A percentile compares a stretch with the other conserved stretches of the same genome.
Evolutionary conservation across 768 basidiomycete species (phyloP).

Genomic region (Tulasnella sp.): DNA sequence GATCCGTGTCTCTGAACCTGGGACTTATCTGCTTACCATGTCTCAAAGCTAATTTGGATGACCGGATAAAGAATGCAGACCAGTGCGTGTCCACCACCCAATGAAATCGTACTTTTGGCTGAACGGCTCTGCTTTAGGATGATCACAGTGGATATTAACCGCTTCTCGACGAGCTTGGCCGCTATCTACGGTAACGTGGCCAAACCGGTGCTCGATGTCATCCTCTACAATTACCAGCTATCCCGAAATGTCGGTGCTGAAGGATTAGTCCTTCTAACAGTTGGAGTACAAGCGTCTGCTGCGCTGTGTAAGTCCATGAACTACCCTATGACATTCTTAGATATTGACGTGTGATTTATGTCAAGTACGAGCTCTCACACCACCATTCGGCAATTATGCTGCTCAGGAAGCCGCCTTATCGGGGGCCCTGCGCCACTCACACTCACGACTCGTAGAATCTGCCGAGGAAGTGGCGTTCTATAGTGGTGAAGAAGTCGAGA

Average conservation of each 20-base stretch:
- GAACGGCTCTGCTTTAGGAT: slow-evolving; percentile 40
- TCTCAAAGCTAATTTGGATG: slow-evolving; percentile 72
- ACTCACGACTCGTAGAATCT: slow-evolving; percentile 82
- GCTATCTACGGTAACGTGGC: slow-evolving; percentile 91
- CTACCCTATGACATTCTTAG: background rate
- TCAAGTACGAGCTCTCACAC: slow-evolving; percentile 75
- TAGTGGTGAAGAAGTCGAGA: slow-evolving; percentile 80
- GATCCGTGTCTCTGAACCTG: background rate
- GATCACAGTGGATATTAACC: slow-evolving; percentile 92
- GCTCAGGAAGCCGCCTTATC: slow-evolving; percentile 79
- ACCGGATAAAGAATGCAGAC: slow-evolving; percentile 90
- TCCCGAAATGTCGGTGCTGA: slow-evolving; percentile 92
- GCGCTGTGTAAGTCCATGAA: slow-evolving; percentile 37
- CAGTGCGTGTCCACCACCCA: slow-evolving; percentile 42
- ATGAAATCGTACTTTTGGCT: background rate
- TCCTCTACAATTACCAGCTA: slow-evolving; percentile 91
- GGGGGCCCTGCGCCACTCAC: slow-evolving; percentile 80
- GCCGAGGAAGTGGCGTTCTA: slow-evolving; percentile 83
- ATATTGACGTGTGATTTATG: background rate
- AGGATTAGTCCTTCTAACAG: slow-evolving; percentile 67
- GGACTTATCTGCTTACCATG: background rate
- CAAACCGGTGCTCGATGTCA: slow-evolving; percentile 84
- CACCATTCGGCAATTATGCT: slow-evolving; percentile 84
- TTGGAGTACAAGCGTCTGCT: slow-evolving; percentile 75
- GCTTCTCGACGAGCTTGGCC: slow-evolving; percentile 79